Evolutionary conservation across 73 alveolate species (phyloP).

Genomic region (Stentor roeselii): DNA sequence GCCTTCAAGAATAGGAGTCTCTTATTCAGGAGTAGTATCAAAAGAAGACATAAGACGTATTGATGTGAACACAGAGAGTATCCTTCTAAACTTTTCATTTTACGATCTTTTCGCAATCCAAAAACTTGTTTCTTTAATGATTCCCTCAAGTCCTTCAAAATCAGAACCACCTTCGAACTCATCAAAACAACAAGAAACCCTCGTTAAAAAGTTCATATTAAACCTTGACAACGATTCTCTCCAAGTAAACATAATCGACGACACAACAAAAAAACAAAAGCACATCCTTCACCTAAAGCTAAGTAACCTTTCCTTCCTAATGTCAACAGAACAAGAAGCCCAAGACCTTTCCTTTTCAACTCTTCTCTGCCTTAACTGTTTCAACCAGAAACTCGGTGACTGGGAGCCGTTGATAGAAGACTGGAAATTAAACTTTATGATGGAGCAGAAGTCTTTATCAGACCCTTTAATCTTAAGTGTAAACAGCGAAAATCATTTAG

Average conservation of each 20-base stretch:
- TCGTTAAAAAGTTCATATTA: background rate
- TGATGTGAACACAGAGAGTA: background rate
- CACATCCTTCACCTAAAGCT: background rate
- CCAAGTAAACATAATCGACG: background rate
- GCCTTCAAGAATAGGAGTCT: constrained; percentile 10
- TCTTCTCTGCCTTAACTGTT: background rate
- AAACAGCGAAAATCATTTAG: background rate
- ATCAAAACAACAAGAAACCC: background rate
- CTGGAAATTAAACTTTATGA: background rate
- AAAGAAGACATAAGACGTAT: too few species aligned
- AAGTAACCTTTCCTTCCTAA: background rate
- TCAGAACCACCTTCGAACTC: background rate
- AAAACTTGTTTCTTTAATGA: background rate
- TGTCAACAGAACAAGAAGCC: background rate
- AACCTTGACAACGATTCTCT: background rate
- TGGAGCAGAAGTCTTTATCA: background rate
- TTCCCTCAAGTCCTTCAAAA: background rate
- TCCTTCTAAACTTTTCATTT: background rate
- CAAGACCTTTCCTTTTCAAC: background rate
- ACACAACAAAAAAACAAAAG: background rate
- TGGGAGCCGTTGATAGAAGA: constrained; percentile 23
- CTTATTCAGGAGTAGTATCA: background rate
- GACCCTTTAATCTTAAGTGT: background rate
- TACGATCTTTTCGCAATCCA: background rate
- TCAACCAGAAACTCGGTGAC: background rate